Evolutionary conservation across 441 rosid genomes (phyloP).

Genomic region (Adansonia grandidieri): DNA sequence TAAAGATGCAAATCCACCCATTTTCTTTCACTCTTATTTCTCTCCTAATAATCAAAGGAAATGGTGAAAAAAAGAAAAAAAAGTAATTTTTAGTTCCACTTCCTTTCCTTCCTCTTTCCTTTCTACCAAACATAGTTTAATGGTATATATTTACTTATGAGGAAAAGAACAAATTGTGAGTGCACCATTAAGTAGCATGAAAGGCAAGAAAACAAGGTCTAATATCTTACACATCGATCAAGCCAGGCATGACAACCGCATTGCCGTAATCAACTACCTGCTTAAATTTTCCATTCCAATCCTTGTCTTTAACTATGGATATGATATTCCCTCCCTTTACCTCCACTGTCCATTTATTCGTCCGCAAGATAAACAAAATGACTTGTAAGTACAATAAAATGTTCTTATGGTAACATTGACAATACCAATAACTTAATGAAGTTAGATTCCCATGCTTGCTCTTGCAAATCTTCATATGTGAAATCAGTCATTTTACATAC

Average conservation of each 20-base stretch:
- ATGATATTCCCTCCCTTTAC: slow-evolving; percentile 61
- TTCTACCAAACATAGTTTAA: neutral
- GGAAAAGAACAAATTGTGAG: neutral
- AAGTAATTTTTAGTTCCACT: neutral
- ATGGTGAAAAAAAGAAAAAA: neutral
- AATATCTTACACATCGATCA: slow-evolving; percentile 77
- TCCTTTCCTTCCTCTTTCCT: neutral
- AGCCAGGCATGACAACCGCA: slow-evolving; percentile 93
- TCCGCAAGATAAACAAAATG: slow-evolving; percentile 18
- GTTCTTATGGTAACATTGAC: neutral
- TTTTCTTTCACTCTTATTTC: neutral
- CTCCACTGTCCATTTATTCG: slow-evolving; percentile 58
- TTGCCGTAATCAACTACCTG: slow-evolving; percentile 72
- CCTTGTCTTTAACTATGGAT: slow-evolving; percentile 64
- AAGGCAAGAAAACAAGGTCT: slow-evolving; percentile 5
- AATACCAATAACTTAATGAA: slow-evolving; percentile 7
- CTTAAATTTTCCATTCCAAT: slow-evolving; percentile 56
- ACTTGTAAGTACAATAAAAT: neutral
- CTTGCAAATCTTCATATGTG: neutral
- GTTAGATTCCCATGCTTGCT: slow-evolving; percentile 10
- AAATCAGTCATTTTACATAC: slow-evolving; percentile 35
- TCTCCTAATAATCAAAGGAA: neutral
- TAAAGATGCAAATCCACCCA: slow-evolving; percentile 5
- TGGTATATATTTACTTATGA: slow-evolving; percentile 3
- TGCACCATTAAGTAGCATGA: slow-evolving; percentile 3